Base-by-base conservation (phyloP, 371 early-diverging fungal species). In the Capillidium heterosporum region DNA sequence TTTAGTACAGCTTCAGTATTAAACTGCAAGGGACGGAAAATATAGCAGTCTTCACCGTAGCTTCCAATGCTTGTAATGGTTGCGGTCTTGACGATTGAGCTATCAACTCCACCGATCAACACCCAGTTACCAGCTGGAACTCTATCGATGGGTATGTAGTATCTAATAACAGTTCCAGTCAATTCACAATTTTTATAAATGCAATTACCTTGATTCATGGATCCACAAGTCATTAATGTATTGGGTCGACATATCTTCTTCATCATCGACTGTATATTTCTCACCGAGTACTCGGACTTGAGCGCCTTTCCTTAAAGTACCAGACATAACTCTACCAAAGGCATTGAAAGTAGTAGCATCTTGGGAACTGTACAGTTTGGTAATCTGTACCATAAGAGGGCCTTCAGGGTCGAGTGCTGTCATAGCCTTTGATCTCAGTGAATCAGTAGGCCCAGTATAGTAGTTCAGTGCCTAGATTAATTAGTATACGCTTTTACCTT, bases 221-320 rank as follows among this genome's bases (percentile, higher is more conserved):
- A 97, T 61, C 69, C 82, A 83, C 0, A 86, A 68, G 35, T 76
- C 72, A 5, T 70, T 65, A 0, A 97, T 90, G 23, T 77, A 80
- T 57, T 88, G 84, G 51, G 85, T 70, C 0, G 83, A 77, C 86
- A 90, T 89, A 62, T 95, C 95, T 68, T 95, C 98, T 60, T 94
- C 93, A 66, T 95, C 95, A 35, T 91, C 91, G 0, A 83, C 70
- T 0, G 87, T 74, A 63, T 89, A 97, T 7, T 82, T 76, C 64
- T 94, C 93, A 42, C 95, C 95, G 1, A 95, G 70, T 4, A 95
- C 93, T 7, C 88, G 76, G 1, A 97, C 91, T 24, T 71, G 60
- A 67, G 85, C 84, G 2, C 91, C 93, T 3, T 65, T 62, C 23
- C 67, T 71, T 11, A 95, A 67, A 15, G 87, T 88, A 23, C 98